These are phyloP conservation scores for Dentipellis fragilis DNA, from an alignment of 768 basidiomycete species.

Conservation along the genomic window DNA sequence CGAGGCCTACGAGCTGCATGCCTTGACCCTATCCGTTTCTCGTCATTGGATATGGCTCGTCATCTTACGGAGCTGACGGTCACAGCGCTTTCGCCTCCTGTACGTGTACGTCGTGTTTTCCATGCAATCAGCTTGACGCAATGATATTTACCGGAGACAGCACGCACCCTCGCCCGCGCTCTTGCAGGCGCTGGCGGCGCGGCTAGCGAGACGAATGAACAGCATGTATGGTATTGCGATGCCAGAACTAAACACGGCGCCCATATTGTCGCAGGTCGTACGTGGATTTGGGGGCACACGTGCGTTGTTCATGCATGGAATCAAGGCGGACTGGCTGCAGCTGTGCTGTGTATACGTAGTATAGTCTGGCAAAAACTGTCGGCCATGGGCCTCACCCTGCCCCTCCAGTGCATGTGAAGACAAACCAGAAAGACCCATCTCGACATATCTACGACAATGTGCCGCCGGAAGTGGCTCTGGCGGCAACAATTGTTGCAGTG, in stretches of 20 bases:
- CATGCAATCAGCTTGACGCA: neutral
- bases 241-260: slow-evolving; percentile 68
- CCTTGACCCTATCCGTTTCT: slow-evolving; percentile 53
- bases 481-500: slow-evolving; percentile 52
- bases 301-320: slow-evolving; percentile 27
- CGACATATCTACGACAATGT: slow-evolving; percentile 51
- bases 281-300: slow-evolving; percentile 63
- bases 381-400: slow-evolving; percentile 45
- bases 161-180: slow-evolving; percentile 46
- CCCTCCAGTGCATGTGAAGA: slow-evolving; percentile 29
- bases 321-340: slow-evolving; percentile 23
- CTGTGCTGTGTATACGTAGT: slow-evolving; percentile 56
- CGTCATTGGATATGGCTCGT: slow-evolving; percentile 49
- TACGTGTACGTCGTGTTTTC: slow-evolving; percentile 26
- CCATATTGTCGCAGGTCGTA: slow-evolving; percentile 69
- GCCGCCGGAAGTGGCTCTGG: slow-evolving; percentile 57
- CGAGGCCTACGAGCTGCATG: slow-evolving; percentile 68
- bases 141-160: slow-evolving; percentile 18
- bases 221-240: slow-evolving; percentile 45
- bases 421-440: slow-evolving; percentile 29
- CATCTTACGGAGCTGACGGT: slow-evolving; percentile 68
- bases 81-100: slow-evolving; percentile 61
- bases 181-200: slow-evolving; percentile 53
- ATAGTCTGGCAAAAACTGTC: slow-evolving; percentile 48
- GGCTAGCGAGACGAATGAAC: slow-evolving; percentile 49